These are phyloP conservation scores for Viola pubescens DNA, from an alignment of 441 rosid species.

Conservation along the genomic window DNA sequence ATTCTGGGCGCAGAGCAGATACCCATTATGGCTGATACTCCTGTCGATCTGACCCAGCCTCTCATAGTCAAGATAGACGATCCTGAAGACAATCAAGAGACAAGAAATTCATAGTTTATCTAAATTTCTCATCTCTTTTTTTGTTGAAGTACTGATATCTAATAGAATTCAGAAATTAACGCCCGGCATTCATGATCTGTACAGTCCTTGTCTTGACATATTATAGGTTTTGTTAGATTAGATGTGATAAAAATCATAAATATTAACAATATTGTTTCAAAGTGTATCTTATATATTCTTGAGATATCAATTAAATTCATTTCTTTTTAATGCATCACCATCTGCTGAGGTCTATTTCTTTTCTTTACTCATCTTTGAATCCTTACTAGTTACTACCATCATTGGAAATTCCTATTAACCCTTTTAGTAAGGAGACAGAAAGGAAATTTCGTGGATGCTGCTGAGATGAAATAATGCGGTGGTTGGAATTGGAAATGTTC, in stretches of 20 bases:
- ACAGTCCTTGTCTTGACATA: conserved; percentile 21
- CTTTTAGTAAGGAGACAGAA: no score
- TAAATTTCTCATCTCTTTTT: conserved; percentile 28
- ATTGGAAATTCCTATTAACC: no score
- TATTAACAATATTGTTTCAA: neutral
- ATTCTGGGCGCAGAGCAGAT: conserved; percentile 34
- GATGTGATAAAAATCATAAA: conserved; percentile 13
- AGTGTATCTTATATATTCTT: neutral
- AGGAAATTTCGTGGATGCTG: no score
- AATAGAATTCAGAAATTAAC: conserved; percentile 14
- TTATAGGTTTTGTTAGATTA: conserved; percentile 16
- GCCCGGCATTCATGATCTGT: conserved; percentile 25
- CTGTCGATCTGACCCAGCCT: conserved; percentile 52
- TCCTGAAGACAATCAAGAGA: conserved; percentile 34
- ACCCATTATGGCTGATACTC: conserved; percentile 32
- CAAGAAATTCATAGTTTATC: conserved; percentile 22
- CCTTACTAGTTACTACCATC: no score
- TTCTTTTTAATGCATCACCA: neutral
- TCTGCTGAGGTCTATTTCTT: no score
- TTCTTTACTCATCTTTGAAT: no score
- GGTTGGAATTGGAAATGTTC: neutral
- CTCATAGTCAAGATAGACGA: conserved; percentile 70
- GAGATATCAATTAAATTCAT: conserved; percentile 12
- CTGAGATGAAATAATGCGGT: conserved; percentile 5
- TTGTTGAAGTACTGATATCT: conserved; percentile 13